Evolutionary conservation across 176 grass and related monocot species (phyloP), one percentile per base, ranked within the genome.

Genomic region (Musa schizocarpa): DNA sequence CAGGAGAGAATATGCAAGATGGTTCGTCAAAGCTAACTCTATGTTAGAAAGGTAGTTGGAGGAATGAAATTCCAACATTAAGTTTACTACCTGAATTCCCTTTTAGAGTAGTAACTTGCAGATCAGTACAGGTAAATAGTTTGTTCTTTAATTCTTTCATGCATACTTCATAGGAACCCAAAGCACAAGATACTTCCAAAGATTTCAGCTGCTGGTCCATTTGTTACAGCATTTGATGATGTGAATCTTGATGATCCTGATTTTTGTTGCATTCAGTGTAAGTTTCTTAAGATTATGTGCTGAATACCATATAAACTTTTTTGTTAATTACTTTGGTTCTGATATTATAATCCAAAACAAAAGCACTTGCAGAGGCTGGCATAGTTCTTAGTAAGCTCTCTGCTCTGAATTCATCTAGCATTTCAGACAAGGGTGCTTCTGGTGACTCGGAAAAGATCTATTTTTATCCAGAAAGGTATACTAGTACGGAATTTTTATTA

Each of bases 241-340:
- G 78, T 98, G 52, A 79, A 79, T 73, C 52, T 75, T 71, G 74
- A 87, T 11, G 88, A 98, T 49, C 86, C 86, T 13, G 95, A 98
- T 82, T 98, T 98, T 80, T 91, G 89, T 80, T 93, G 64, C 82
- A 98, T 98, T 76, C 95, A 98, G 58, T 89, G 95, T 98, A 89
- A 91, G 90, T 86, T 77, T 29, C 65, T 68, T 48, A 65, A n/a
- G 69, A 14, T 67, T 65, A 74, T 80, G 54, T 84, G 58, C 57
- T 61, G 23, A 21, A 22, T 9, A 4, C 14, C 53, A 81, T 66
- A 22, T 34, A 85, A 48, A 26, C 27, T 63, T 43, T 43, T 43
- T 43, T 43, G 34, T 43, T 43, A 43, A 62, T 55, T 13, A 25
- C 53, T 52, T 74, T 74, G 51, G 24, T 55, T 74, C 72, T 74